Evolutionary conservation across 306 rosid genomes (phyloP).

Genomic region (Cucumis sativus): DNA sequence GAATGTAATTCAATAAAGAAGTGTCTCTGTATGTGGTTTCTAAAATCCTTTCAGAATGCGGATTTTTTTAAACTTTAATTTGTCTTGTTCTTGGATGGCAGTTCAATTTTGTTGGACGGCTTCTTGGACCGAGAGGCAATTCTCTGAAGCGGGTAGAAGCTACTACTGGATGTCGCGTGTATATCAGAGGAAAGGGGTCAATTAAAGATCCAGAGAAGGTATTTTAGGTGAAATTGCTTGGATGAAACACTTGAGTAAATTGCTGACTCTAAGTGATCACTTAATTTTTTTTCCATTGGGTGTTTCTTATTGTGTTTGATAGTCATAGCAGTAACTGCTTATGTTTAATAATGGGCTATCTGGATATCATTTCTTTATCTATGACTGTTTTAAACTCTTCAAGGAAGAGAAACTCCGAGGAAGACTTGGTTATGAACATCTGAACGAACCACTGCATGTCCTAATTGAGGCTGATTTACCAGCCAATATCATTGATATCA

Average conservation of each 20-base stretch:
- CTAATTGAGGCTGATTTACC: conserved; percentile 90
- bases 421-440: conserved; percentile 94
- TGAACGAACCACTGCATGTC: conserved; percentile 85
- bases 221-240: neutral
- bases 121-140: conserved; percentile 96
- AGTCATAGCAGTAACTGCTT: neutral
- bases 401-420: conserved; percentile 93
- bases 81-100: conserved; percentile 23
- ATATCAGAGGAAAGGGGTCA: conserved; percentile 88
- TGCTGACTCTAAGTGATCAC: neutral
- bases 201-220: conserved; percentile 59
- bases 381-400: neutral
- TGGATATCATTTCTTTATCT: neutral
- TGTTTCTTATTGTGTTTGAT: neutral
- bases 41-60: neutral
- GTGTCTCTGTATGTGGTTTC: neutral
- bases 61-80: neutral
- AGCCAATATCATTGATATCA: conserved; percentile 59
- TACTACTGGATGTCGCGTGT: conserved; percentile 88
- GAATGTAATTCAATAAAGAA: conserved; percentile 30
- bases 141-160: conserved; percentile 93
- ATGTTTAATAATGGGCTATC: neutral
- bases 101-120: conserved; percentile 98
- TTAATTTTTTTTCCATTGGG: neutral
- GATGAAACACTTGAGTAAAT: neutral